Percentiles rank a stretch among this genome's conserved stretches.
These are phyloP conservation scores for Starmerella apis DNA, from an alignment of 805 yeast species.

Conservation along the genomic window DNA sequence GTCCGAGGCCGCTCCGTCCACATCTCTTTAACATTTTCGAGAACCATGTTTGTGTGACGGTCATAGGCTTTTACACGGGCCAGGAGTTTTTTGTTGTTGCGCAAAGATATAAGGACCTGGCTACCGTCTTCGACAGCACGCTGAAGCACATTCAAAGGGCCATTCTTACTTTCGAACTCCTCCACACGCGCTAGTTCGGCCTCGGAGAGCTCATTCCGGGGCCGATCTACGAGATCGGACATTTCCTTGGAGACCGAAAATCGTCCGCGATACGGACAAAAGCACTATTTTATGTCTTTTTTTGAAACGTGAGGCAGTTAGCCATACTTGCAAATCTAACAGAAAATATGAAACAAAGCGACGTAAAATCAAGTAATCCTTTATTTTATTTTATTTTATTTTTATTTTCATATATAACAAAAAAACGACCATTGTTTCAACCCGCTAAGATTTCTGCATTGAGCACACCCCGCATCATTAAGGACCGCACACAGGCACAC, in stretches of 20 bases:
- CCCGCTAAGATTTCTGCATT: too few species aligned
- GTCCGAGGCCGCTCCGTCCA: constrained; percentile 58
- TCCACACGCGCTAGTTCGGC: constrained; percentile 71
- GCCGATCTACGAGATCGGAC: constrained; percentile 53
- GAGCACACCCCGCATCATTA: too few species aligned
- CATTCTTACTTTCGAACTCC: constrained; percentile 79
- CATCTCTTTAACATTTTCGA: constrained; percentile 82
- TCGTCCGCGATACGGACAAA: constrained; percentile 5
- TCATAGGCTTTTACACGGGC: constrained; percentile 92
- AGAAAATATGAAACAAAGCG: too few species aligned
- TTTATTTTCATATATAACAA: too few species aligned
- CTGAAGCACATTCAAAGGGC: constrained; percentile 84
- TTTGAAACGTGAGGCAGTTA: too few species aligned
- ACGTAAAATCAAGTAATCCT: too few species aligned
- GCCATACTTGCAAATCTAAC: not conserved
- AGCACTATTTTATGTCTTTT: too few species aligned
- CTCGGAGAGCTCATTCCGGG: constrained; percentile 69
- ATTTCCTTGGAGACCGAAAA: not conserved
- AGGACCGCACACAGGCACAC: too few species aligned
- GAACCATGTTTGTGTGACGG: constrained; percentile 85
- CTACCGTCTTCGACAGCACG: constrained; percentile 64
- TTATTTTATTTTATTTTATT: too few species aligned
- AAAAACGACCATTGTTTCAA: too few species aligned
- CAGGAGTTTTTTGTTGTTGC: constrained; percentile 86
- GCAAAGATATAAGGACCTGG: constrained; percentile 74